Evolutionary conservation across 495 filamentous ascomycete genomes (phyloP).

Genomic region (Chaetomidium leptoderma): DNA sequence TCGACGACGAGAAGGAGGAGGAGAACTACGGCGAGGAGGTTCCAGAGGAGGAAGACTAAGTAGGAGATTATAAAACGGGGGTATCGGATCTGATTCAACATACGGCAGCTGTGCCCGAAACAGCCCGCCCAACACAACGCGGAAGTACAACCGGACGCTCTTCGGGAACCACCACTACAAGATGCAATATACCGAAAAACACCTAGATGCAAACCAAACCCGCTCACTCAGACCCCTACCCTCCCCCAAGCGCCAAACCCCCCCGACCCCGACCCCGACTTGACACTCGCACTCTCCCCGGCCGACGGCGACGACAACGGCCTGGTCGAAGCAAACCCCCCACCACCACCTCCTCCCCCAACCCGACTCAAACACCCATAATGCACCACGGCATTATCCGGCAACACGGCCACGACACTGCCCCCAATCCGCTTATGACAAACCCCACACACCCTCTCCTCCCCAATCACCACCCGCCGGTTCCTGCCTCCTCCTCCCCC

Average conservation of each 20-base stretch:
- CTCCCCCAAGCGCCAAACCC: slow-evolving; percentile 22
- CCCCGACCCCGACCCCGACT: too few species aligned
- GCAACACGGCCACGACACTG: slow-evolving; percentile 66
- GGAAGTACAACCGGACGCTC: too few species aligned
- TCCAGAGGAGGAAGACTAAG: slow-evolving; percentile 44
- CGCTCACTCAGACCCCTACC: neutral
- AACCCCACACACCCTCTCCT: slow-evolving; percentile 84
- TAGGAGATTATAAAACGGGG: neutral
- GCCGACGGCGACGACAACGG: slow-evolving; percentile 15
- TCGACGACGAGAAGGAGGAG: slow-evolving; percentile 77
- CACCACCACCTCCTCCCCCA: slow-evolving; percentile 10
- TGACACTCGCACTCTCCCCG: slow-evolving; percentile 8
- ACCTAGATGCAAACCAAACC: neutral
- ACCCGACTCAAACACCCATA: slow-evolving; percentile 67
- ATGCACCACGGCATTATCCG: slow-evolving; percentile 67
- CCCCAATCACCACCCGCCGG: slow-evolving; percentile 69
- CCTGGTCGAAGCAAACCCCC: slow-evolving; percentile 11
- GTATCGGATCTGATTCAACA: neutral
- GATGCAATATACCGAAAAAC: neutral
- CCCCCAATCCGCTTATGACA: slow-evolving; percentile 90
- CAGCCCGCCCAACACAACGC: too few species aligned
- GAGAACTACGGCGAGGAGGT: slow-evolving; percentile 85
- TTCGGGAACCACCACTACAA: neutral
- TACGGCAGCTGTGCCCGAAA: neutral
- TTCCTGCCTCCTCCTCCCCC: slow-evolving; percentile 49